These are phyloP conservation scores for Phytophthora sp. DNA, from an alignment of 352 stramenopile genomes.

Conservation along the genomic window DNA sequence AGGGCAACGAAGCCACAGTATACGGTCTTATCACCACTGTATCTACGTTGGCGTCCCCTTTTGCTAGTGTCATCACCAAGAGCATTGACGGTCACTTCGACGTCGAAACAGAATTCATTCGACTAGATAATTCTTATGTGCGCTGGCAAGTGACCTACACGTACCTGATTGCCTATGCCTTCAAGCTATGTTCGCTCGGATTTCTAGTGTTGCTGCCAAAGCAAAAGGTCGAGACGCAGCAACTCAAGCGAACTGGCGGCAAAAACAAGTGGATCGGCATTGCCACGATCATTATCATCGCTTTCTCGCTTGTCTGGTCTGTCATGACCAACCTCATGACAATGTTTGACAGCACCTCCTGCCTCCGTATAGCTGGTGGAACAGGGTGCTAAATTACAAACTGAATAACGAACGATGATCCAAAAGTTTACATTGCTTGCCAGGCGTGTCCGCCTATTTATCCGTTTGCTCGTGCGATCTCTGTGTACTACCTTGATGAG, in stretches of 20 bases:
- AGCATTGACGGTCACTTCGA: conserved; percentile 34
- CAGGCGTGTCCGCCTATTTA: too few relatives aligned
- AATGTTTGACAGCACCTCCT: conserved; percentile 38
- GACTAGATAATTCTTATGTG: conserved; percentile 33
- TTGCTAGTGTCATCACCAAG: conserved; percentile 36
- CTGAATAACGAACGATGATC: too few relatives aligned
- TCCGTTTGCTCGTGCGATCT: too few relatives aligned
- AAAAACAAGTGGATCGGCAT: conserved; percentile 37
- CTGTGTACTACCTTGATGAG: too few relatives aligned
- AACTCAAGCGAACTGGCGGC: conserved; percentile 26
- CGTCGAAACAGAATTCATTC: conserved; percentile 24
- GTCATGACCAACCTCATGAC: conserved; percentile 45
- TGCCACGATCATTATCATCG: conserved; percentile 21
- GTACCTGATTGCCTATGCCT: conserved; percentile 36
- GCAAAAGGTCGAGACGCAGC: conserved; percentile 30
- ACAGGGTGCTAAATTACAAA: conserved; percentile 38
- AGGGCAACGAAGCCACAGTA: conserved; percentile 40
- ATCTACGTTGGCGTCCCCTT: conserved; percentile 33
- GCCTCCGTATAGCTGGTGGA: conserved; percentile 39
- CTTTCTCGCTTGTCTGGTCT: conserved; percentile 24
- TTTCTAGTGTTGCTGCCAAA: conserved; percentile 37
- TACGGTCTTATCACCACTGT: conserved; percentile 44
- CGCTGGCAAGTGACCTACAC: conserved; percentile 40
- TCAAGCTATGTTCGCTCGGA: conserved; percentile 34
- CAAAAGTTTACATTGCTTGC: too few relatives aligned